Evolutionary conservation across 2,329 filamentous ascomycete genomes (phyloP), one percentile per base, ranked within the genome.

Genomic region (Scedosporium dehoogii): DNA sequence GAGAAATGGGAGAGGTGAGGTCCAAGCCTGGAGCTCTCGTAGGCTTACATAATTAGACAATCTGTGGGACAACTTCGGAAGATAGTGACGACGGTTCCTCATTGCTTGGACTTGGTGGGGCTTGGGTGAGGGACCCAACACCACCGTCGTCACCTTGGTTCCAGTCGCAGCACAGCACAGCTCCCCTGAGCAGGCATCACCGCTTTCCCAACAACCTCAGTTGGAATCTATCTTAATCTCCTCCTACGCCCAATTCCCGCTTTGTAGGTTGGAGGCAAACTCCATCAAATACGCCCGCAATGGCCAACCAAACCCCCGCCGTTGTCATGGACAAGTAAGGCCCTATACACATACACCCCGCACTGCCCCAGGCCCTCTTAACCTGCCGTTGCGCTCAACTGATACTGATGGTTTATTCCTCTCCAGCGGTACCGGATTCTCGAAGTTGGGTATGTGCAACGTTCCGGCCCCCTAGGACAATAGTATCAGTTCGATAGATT

Each of bases 271-370:
- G 59, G 59, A 59, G 59, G 42, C 6, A 44, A n/a, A 27, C 44
- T 60, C 59, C 48, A 42, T 14, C 48, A 56, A 9, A 33, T 51
- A 21, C 16, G 21, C 46, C 25, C 27, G 23, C 59, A 61, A 99
- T 99, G 94, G 93, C 94, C 74, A 89, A 90, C 81, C 93, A 97
- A 86, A 97, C 94, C 75, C 94, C 94, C 72, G 94, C 94, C 90
- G 94, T 99, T 97, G 94, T 99, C 91, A 99, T 99, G 93, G 94
- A 99, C 94, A 99, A 99, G 94, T 97, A 88, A 79, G 91, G 84
- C 71, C 65, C 75, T 72, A 67, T 23, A 18, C 70, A 72, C 33
- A 12, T 9, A 66, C 71, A 70, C 72, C 70, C 69, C 73, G 67
- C 69, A 71, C 68, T 68, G 64, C 65, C 65, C 46, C 44, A 60